A percentile compares a stretch with the other conserved stretches of the same genome.
Evolutionary conservation across 805 yeast genomes (phyloP).

Genomic region (Metschnikowia bowlesiae): DNA sequence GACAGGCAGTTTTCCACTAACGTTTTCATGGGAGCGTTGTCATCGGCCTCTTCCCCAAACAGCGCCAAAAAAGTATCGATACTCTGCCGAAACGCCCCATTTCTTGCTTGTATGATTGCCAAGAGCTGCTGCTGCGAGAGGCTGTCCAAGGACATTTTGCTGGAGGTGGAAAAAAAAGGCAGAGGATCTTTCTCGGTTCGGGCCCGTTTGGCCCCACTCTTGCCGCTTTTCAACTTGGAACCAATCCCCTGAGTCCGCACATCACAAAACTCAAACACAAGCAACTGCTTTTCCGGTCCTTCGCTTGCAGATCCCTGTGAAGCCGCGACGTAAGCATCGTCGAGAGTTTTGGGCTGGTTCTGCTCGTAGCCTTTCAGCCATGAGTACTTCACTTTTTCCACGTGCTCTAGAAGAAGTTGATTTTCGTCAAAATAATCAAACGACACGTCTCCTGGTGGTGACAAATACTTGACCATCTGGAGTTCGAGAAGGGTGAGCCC

Average conservation of each 20-base stretch:
- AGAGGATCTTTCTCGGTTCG: not conserved
- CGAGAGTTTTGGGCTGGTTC: conserved; percentile 26
- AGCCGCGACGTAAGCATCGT: conserved; percentile 56
- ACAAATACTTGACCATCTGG: conserved; percentile 54
- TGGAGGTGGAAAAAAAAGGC: conserved; percentile 26
- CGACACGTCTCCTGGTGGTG: conserved; percentile 67
- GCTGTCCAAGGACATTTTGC: conserved; percentile 46
- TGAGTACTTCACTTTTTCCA: conserved; percentile 39
- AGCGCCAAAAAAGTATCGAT: conserved; percentile 15
- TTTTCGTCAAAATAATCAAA: conserved; percentile 74
- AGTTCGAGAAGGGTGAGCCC: conserved; percentile 48
- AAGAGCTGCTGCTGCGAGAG: conserved; percentile 55
- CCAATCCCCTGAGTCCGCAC: conserved; percentile 51
- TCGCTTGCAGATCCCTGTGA: conserved; percentile 46
- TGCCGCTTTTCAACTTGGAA: conserved; percentile 19
- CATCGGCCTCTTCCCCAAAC: conserved; percentile 18
- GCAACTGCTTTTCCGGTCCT: conserved; percentile 46
- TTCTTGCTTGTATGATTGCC: conserved; percentile 55
- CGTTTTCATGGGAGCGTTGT: conserved; percentile 37
- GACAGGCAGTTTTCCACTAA: conserved; percentile 33
- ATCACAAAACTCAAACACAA: conserved; percentile 76
- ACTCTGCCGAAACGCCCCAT: conserved; percentile 41
- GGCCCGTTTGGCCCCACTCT: conserved; percentile 6
- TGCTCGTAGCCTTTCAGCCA: conserved; percentile 34
- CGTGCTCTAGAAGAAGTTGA: conserved; percentile 45